These are phyloP conservation scores for Penicillium sp. DNA, from an alignment of 2,329 filamentous ascomycete genomes.

Conservation along the genomic window DNA sequence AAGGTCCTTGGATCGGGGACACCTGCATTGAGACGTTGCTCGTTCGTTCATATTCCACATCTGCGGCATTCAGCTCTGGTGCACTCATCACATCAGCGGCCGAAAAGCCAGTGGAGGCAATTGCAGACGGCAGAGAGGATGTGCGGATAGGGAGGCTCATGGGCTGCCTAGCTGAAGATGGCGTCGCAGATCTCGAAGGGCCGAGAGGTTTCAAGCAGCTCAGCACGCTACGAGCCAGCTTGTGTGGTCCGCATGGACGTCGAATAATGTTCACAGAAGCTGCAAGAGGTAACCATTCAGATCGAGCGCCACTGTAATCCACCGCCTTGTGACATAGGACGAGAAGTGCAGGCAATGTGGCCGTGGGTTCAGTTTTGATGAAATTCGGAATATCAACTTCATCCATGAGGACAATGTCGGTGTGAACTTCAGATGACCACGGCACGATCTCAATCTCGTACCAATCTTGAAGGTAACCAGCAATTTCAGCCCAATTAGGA, in stretches of 20 bases:
- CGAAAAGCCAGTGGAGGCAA: not conserved
- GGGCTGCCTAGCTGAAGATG: slow-evolving; percentile 13
- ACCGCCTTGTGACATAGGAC: slow-evolving; percentile 41
- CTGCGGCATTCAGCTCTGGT: not conserved
- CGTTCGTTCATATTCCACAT: not conserved
- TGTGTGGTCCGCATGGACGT: slow-evolving; percentile 45
- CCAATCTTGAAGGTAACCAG: slow-evolving; percentile 40
- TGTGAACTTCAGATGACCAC: slow-evolving; percentile 26
- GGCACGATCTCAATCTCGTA: slow-evolving; percentile 38
- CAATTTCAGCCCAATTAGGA: slow-evolving; percentile 30
- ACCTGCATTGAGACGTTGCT: not conserved
- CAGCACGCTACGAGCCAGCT: slow-evolving; percentile 40
- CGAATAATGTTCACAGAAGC: slow-evolving; percentile 41
- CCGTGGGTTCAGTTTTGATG: slow-evolving; percentile 15
- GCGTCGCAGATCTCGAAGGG: slow-evolving; percentile 11
- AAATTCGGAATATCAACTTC: slow-evolving; percentile 30
- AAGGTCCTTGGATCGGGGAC: slow-evolving; percentile 1
- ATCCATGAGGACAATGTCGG: slow-evolving; percentile 40
- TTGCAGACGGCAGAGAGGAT: slow-evolving; percentile 1
- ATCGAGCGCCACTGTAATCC: slow-evolving; percentile 33
- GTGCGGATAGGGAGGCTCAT: slow-evolving; percentile 17
- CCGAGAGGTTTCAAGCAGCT: slow-evolving; percentile 29
- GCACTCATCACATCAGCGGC: not conserved
- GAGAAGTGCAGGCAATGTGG: slow-evolving; percentile 35
- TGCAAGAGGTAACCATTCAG: slow-evolving; percentile 33